phyloP scores from a whole-genome alignment of 345 rosid species.

The Arabidopsis arenosa region DNA sequence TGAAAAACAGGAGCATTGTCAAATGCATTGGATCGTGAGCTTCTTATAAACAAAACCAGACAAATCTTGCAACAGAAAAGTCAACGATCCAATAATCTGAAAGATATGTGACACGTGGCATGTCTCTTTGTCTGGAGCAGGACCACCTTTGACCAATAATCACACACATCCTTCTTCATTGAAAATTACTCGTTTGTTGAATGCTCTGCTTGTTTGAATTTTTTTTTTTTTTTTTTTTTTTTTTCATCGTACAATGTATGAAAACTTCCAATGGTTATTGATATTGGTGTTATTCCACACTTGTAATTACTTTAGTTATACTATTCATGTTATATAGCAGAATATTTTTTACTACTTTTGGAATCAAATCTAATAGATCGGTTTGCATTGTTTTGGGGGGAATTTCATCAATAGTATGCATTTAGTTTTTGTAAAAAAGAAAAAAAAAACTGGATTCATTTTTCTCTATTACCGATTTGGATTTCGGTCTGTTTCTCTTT shows the following conservation, averaged over 20 bases:
- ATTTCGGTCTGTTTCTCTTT: too few species aligned
- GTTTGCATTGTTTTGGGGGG: background rate
- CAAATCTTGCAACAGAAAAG: background rate
- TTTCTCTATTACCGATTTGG: too few species aligned
- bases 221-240: too few species aligned
- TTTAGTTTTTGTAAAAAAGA: too few species aligned
- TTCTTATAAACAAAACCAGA: slow-evolving; percentile 7
- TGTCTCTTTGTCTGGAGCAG: slow-evolving; percentile 33
- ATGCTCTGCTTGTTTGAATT: slow-evolving; percentile 25
- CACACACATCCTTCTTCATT: background rate
- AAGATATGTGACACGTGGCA: slow-evolving; percentile 11
- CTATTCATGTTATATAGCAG: background rate
- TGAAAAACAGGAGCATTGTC: slow-evolving; percentile 17
- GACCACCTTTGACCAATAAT: slow-evolving; percentile 41
- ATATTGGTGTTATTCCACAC: background rate
- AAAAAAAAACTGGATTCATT: too few species aligned
- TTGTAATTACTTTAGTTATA: background rate
- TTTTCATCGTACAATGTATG: background rate
- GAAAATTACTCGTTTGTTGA: slow-evolving; percentile 8
- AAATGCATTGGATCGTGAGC: slow-evolving; percentile 39
- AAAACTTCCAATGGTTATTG: background rate
- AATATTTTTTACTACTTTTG: background rate
- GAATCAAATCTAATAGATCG: background rate
- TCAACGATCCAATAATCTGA: slow-evolving; percentile 13
- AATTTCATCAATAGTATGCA: too few species aligned